Evolutionary conservation across 441 rosid species (phyloP), one percentile per base, ranked within the genome.

Genomic region (Breynia disticha): DNA sequence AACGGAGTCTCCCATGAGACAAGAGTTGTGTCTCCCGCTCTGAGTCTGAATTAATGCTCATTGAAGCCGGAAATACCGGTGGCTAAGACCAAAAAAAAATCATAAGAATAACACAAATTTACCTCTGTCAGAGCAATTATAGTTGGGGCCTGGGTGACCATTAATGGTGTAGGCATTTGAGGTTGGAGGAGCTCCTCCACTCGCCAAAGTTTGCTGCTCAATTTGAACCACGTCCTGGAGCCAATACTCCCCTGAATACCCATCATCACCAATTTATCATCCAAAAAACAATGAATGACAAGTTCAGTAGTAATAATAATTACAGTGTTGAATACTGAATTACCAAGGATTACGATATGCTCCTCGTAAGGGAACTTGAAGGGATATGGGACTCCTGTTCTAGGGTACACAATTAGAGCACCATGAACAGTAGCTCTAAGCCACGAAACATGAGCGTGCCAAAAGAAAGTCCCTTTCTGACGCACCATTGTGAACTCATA

Each of bases 391-490:
- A 79, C 73, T 46, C 78, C 83, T 8, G 76, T 52, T 64, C 73
- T 83, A 12, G 93, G 93, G 63, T 80, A 79, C 16, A 89, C 79
- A 56, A 83, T 64, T 52, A 89, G 62, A n/a, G 90, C 87, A 49
- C 97, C 95, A 44, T 89, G 58, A 24, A 84, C 85, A 1, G 95
- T 86, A 65, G 67, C 83, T 45, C 93, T 67, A 46, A 89, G 93
- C 97, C 95, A 89, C 49, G 97, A 89, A 63, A 80, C 81, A 59
- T 83, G 95, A 61, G 95, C 93, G 61, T 89, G 95, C 95, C 90
- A 86, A 46, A 86, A 78, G 57, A 82, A 75, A 0, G 97, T 86
- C 46, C 93, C 97, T 68, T 70, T 82, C 61, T 89, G 97, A 50
- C 71, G 66, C 60, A 70, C 72, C 72, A 89, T 42, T 4, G 81